Evolutionary conservation across 305 asterid species (phyloP).

Genomic region (Fraxinus sp.): DNA sequence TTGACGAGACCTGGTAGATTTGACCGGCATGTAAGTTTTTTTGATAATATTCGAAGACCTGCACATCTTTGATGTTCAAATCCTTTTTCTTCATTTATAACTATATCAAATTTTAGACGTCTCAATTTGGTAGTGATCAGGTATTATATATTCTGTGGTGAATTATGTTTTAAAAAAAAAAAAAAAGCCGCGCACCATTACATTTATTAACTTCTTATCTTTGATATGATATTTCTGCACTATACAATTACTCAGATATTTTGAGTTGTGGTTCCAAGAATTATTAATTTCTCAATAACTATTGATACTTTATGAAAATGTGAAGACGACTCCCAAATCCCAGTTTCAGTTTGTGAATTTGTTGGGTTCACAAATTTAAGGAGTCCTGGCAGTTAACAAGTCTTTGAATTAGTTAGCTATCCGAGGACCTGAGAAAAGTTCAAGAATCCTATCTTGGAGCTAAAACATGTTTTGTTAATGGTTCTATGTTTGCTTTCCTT

Average conservation of each 20-base stretch:
- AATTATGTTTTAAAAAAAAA: background rate
- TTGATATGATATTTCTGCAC: background rate
- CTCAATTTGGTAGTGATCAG: background rate
- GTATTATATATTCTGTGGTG: background rate
- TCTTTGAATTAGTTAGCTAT: background rate
- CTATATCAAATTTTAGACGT: background rate
- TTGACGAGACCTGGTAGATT: conserved; percentile 99
- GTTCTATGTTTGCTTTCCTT: background rate
- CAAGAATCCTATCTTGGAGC: background rate
- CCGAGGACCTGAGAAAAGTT: background rate
- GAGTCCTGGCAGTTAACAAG: background rate
- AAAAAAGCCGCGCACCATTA: background rate
- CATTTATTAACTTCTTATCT: conserved; percentile 5
- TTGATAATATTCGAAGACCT: conserved; percentile 9
- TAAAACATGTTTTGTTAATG: background rate
- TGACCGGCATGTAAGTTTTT: conserved; percentile 91
- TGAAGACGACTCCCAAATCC: background rate
- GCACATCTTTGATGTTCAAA: conserved; percentile 11
- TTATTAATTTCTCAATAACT: background rate
- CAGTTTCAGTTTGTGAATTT: background rate
- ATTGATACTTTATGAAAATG: background rate
- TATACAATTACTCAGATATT: background rate
- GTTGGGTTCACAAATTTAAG: background rate
- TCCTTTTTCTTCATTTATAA: conserved; percentile 5
- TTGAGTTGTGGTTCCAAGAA: background rate